Evolutionary conservation across 108 stramenopile genomes (phyloP).

Genomic region (Cyclotella choctawhatcheeana): DNA sequence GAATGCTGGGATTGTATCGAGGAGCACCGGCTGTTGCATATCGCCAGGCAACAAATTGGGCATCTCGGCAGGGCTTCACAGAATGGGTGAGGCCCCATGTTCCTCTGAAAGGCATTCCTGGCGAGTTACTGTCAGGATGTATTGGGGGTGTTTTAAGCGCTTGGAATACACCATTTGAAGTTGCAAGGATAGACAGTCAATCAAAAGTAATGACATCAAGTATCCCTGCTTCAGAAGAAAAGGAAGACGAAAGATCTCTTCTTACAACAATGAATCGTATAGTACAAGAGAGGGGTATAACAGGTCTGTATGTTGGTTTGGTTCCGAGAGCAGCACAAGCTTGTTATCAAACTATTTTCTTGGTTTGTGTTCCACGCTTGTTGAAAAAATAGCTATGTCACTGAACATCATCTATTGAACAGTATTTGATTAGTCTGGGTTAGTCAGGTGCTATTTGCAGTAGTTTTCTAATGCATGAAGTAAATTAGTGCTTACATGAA

Average conservation of each 20-base stretch:
- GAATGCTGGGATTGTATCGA: conserved; percentile 29
- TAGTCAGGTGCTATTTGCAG: no score
- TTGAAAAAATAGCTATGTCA: no score
- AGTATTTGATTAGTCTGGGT: no score
- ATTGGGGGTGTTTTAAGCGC: conserved; percentile 33
- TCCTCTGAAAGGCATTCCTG: conserved; percentile 22
- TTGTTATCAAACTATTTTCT: conserved; percentile 38
- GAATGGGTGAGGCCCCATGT: conserved; percentile 31
- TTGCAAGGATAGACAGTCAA: conserved; percentile 36
- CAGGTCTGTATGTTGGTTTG: conserved; percentile 27
- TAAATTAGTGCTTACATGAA: no score
- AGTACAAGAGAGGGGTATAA: conserved; percentile 28
- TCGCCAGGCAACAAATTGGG: conserved; percentile 43
- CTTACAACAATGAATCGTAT: conserved; percentile 32
- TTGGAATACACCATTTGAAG: conserved; percentile 48
- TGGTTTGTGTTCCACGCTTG: conserved; percentile 37
- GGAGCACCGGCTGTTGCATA: conserved; percentile 37
- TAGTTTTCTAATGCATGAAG: no score
- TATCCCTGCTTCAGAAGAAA: not conserved
- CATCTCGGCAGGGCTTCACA: conserved; percentile 40
- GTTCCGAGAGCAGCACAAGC: conserved; percentile 32
- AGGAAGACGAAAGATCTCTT: conserved; percentile 1
- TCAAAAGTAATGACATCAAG: conserved; percentile 12
- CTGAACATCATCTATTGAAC: no score
- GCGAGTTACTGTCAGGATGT: conserved; percentile 36